Evolutionary conservation across 352 stramenopile genomes (phyloP).

Genomic region (Phytophthora niederhauseri): DNA sequence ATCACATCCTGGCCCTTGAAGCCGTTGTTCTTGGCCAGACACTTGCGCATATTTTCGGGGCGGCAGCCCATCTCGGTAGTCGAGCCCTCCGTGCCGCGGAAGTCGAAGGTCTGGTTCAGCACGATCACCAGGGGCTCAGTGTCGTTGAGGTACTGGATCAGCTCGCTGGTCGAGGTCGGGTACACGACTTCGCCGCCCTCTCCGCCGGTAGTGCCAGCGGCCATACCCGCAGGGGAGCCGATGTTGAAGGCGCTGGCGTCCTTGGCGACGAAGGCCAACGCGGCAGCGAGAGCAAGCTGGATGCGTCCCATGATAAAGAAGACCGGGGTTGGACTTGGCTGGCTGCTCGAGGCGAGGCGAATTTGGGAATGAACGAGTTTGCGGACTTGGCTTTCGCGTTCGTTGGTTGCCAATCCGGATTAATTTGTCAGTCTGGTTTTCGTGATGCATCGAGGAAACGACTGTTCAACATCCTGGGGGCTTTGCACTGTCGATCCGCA

Average conservation of each 20-base stretch:
- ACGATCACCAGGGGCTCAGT: slow-evolving; percentile 35
- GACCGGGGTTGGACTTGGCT: background rate
- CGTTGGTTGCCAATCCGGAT: background rate
- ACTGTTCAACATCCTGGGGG: background rate
- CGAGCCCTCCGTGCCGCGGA: slow-evolving; percentile 41
- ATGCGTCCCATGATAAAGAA: slow-evolving; percentile 20
- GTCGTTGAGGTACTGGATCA: slow-evolving; percentile 37
- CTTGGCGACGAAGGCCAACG: slow-evolving; percentile 16
- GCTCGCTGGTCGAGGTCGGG: slow-evolving; percentile 32
- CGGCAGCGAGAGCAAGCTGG: slow-evolving; percentile 11
- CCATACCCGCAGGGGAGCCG: slow-evolving; percentile 33
- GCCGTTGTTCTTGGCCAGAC: slow-evolving; percentile 42
- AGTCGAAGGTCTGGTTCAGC: slow-evolving; percentile 48
- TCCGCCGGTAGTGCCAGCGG: slow-evolving; percentile 36
- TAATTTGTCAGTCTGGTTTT: background rate
- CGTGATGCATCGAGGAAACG: background rate
- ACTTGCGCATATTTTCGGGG: slow-evolving; percentile 37
- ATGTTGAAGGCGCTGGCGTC: slow-evolving; percentile 19
- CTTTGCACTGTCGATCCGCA: slow-evolving; percentile 5
- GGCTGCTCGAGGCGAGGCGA: slow-evolving; percentile 12
- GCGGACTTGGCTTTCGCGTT: too few species aligned
- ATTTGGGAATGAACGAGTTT: slow-evolving; percentile 22
- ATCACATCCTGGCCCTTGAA: slow-evolving; percentile 51
- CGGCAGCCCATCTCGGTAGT: slow-evolving; percentile 43
- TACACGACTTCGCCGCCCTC: slow-evolving; percentile 31